Conservation (phyloP, 805 yeast genomes). For the Cyberlindnera galapagoensis region DNA sequence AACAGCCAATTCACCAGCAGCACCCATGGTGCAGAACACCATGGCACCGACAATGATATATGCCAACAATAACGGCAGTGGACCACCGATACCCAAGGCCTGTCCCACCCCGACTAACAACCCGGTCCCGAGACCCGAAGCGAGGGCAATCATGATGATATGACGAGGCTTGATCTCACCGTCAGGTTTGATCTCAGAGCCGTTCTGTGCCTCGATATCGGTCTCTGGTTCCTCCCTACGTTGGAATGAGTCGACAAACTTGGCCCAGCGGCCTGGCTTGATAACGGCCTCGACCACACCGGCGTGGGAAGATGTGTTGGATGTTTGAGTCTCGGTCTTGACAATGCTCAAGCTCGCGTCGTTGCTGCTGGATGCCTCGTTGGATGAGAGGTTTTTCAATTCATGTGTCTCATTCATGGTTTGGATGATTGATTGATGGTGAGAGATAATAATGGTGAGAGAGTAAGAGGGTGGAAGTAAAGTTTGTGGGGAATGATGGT, state of each 20-base stretch:
- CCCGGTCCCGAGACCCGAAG: slow-evolving; percentile 77
- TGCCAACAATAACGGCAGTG: slow-evolving; percentile 46
- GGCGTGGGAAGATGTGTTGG: too few relatives aligned
- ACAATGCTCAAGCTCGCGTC: too few relatives aligned
- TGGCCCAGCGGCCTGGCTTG: too few relatives aligned
- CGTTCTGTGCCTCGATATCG: slow-evolving; percentile 18
- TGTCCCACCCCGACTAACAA: slow-evolving; percentile 52
- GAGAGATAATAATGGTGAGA: too few relatives aligned
- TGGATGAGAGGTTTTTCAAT: too few relatives aligned
- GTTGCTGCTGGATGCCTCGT: too few relatives aligned
- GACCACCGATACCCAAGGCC: slow-evolving; percentile 39
- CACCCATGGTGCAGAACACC: slow-evolving; percentile 52
- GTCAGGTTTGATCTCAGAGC: slow-evolving; percentile 22
- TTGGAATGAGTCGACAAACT: slow-evolving; percentile 27
- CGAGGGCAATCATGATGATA: slow-evolving; percentile 54
- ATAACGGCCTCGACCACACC: too few relatives aligned
- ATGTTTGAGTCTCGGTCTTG: too few relatives aligned
- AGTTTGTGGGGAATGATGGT: too few relatives aligned
- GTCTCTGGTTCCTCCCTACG: slow-evolving; percentile 28
- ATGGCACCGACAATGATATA: slow-evolving; percentile 51
- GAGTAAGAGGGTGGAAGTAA: too few relatives aligned
- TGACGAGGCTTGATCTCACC: slow-evolving; percentile 13
- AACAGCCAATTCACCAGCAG: slow-evolving; percentile 65
- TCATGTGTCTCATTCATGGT: too few relatives aligned
- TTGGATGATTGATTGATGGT: too few relatives aligned